Evolutionary conservation across 768 basidiomycete species (phyloP), one percentile per base, ranked within the genome.

Genomic region (Serendipita sp.): DNA sequence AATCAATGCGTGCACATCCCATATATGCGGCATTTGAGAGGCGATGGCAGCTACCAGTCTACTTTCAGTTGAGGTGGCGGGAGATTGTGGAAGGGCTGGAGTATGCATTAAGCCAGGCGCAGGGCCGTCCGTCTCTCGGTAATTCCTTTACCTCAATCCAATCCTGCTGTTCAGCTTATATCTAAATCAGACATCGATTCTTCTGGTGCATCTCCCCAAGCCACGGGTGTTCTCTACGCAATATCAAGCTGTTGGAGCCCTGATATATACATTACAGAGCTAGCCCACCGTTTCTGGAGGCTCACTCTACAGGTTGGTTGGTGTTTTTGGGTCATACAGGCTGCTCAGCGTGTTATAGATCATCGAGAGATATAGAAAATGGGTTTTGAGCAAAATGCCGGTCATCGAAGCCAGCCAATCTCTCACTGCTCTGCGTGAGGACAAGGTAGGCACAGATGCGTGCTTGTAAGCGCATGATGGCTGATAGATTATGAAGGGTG

Each of bases 51-150:
- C 80, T 99, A 2, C 89, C 92, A 1, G 88, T 98, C 7, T 98
- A 98, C 72, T 98, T 95, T 73, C 96, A 99, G 71, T 77, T 99
- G 66, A 82, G 95, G 48, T 95, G 94, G 92, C 96, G 96, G 74
- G 95, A 96, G 71, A 89, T 95, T 63, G 83, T 93, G 0, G 75
- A 80, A 0, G 79, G 77, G 60, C 75, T 96, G 15, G 96, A 99
- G 75, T 85, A 86, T 11, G 74, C 76, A 1, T 74, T 98, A 13
- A 71, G 74, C 16, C 70, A 71, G 18, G 73, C 76, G 71, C 85
- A 28, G 79, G 80, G 51, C 72, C 78, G 11, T 72, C 70, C 30
- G 18, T 34, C 5, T 69, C 73, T 18, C 71, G 74, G 30, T 76
- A 75, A 72, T 79, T 85, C 83, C 56, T 62, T 72, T 64, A 13